Evolutionary conservation across 257 asterid genomes (phyloP), one percentile per base, ranked within the genome.

Genomic region (Nicotiana tabacum): DNA sequence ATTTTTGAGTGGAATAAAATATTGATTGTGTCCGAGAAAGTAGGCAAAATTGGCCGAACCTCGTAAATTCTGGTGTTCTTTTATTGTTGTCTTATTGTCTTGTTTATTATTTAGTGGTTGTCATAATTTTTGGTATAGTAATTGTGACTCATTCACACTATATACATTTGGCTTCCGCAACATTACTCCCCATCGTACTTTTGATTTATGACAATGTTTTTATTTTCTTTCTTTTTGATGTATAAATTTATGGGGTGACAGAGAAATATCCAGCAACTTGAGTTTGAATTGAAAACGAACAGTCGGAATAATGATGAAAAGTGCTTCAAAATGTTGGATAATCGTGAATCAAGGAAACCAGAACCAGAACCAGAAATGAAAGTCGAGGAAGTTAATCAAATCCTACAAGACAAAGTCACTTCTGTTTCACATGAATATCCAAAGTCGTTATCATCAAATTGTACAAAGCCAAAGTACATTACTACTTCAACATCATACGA

Each of bases 181-280:
- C 24, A 21, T 24, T 24, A 24, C 27, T 24, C 10, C n/a, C 33
- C n/a, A 2, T 43, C 6, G 6, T 12, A 16, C 13, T 70, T 43
- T 70, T 12, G 43, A 48, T 27, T 24, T 48, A 6, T 72, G 61
- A 6, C 11, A 2, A 16, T 1, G n/a, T 57, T 3, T 17, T 7
- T 0, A 5, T 70, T 0, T 11, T 6, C 11, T 8, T 11, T 8
- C 2, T 5, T 24, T 46, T 27, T 61, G 29, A 27, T 39, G n/a
- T 43, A 21, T 43, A 43, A 0, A 43, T 21, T 0, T 6, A 46
- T 72, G 79, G 53, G 27, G 0, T 16, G n/a, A 39, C 53, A 80
- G 83, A 65, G 80, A 84, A 84, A 70, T 60, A 17, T 29, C 18
- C 68, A 61, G 17, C 87, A 13, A 35, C 83, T 72, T 60, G 82